phyloP scores from a whole-genome alignment of 192 early-diverging fungal species.

The Entomortierella lignicola region DNA sequence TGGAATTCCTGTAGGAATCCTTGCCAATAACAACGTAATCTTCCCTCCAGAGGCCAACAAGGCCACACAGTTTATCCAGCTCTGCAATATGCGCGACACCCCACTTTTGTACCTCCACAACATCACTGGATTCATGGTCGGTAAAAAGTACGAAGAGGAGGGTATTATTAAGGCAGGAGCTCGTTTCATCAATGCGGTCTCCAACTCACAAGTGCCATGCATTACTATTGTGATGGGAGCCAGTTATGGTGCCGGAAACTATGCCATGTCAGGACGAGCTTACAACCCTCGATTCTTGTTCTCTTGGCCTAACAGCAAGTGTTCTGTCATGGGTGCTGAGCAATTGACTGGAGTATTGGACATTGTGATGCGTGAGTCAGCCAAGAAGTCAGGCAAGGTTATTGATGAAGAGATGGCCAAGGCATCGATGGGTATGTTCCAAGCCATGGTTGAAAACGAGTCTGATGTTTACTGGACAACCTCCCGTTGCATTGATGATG shows the following conservation, averaged over 20 bases:
- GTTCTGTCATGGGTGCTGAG: slow-evolving; percentile 78
- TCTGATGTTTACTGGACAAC: slow-evolving; percentile 73
- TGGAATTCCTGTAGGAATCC: slow-evolving; percentile 73
- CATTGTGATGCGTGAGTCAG: slow-evolving; percentile 72
- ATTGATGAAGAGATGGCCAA: slow-evolving; percentile 66
- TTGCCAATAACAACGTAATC: slow-evolving; percentile 73
- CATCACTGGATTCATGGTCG: slow-evolving; percentile 81
- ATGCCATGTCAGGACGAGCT: slow-evolving; percentile 75
- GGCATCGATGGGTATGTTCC: slow-evolving; percentile 60
- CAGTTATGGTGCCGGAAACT: slow-evolving; percentile 77
- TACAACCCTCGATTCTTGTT: slow-evolving; percentile 76
- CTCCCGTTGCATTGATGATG: slow-evolving; percentile 70
- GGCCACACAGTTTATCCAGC: slow-evolving; percentile 75
- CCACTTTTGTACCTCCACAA: slow-evolving; percentile 74
- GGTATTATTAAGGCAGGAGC: slow-evolving; percentile 78
- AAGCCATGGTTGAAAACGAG: slow-evolving; percentile 64
- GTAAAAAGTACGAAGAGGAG: slow-evolving; percentile 72
- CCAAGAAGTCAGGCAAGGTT: slow-evolving; percentile 60
- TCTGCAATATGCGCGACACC: slow-evolving; percentile 72
- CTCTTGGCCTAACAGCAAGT: slow-evolving; percentile 76
- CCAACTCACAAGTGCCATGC: slow-evolving; percentile 67
- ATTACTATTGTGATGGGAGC: slow-evolving; percentile 75
- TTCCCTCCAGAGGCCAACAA: slow-evolving; percentile 76
- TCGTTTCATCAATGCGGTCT: slow-evolving; percentile 75
- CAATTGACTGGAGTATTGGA: slow-evolving; percentile 77